phyloP scores from a whole-genome alignment of 2,329 filamentous ascomycete genomes.

The Pyrenophora seminiperda region DNA sequence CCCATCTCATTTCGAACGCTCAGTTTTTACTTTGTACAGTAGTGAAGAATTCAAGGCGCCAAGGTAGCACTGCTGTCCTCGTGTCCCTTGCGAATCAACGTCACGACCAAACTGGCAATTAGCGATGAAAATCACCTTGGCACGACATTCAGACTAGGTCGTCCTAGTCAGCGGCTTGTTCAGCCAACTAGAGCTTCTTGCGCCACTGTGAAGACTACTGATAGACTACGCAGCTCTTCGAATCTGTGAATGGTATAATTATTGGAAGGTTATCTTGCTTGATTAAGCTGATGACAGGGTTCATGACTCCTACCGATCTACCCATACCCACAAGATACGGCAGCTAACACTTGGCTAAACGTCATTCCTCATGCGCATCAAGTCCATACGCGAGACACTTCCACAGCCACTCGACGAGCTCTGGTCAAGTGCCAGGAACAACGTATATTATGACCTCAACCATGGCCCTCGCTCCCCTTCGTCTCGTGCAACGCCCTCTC shows the following conservation, averaged over 20 bases:
- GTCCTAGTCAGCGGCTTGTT: too few relatives aligned
- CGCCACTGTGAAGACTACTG: too few relatives aligned
- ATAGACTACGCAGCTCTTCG: background rate
- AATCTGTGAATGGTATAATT: background rate
- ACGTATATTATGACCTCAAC: constrained; percentile 26
- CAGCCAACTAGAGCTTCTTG: too few relatives aligned
- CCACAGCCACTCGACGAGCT: constrained; percentile 16
- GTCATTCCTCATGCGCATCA: constrained; percentile 19
- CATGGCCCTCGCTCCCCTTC: constrained; percentile 22
- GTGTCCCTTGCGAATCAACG: background rate
- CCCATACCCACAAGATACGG: constrained; percentile 5
- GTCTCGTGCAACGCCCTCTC: constrained; percentile 42
- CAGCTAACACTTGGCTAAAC: constrained; percentile 13
- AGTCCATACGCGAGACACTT: constrained; percentile 16
- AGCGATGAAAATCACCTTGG: too few relatives aligned
- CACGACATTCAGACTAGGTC: too few relatives aligned
- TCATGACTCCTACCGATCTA: constrained; percentile 5
- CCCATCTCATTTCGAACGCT: background rate
- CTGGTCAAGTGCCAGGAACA: constrained; percentile 22
- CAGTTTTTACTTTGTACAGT: too few relatives aligned
- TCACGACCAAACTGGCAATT: too few relatives aligned
- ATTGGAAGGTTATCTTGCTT: background rate
- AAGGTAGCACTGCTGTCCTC: background rate
- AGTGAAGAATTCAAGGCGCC: background rate
- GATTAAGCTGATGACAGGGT: background rate